These are phyloP conservation scores for Saxophila tyrrhenica DNA, from an alignment of 495 filamentous ascomycete genomes.

Conservation along the genomic window DNA sequence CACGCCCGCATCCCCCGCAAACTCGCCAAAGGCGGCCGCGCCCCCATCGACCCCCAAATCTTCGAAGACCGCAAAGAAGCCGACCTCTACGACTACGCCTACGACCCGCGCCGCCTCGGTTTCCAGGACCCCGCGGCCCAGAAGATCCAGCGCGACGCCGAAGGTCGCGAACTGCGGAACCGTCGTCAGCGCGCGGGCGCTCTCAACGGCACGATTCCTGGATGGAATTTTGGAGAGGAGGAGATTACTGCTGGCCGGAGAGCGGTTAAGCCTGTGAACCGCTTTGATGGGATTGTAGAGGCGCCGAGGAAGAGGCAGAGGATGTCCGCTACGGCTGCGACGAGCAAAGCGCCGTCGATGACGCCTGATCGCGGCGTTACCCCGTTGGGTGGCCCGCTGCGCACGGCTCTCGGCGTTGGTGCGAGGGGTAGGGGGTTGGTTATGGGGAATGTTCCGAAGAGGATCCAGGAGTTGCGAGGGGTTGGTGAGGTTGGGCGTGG, in stretches of 20 bases:
- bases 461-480: constrained; percentile 28
- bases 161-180: constrained; percentile 30
- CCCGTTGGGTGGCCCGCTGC: not conserved
- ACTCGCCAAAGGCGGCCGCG: constrained; percentile 28
- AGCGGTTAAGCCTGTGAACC: constrained; percentile 9
- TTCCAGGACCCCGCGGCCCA: constrained; percentile 30
- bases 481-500: constrained; percentile 18
- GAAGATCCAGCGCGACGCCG: constrained; percentile 19
- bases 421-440: constrained; percentile 1
- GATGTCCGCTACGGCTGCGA: constrained; percentile 1
- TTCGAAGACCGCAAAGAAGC: constrained; percentile 33
- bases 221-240: constrained; percentile 22
- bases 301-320: constrained; percentile 10
- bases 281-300: constrained; percentile 12
- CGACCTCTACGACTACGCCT: constrained; percentile 32
- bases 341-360: not conserved
- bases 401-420: not conserved
- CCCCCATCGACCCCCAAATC: constrained; percentile 19
- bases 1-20: constrained; percentile 31
- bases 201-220: constrained; percentile 10
- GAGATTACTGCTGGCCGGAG: constrained; percentile 4
- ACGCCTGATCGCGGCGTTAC: constrained; percentile 7
- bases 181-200: constrained; percentile 23
- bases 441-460: constrained; percentile 16
- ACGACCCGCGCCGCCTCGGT: constrained; percentile 27